These are phyloP conservation scores for Phyllostachys edulis DNA, from an alignment of 176 grass and related monocot genomes.

Conservation along the genomic window DNA sequence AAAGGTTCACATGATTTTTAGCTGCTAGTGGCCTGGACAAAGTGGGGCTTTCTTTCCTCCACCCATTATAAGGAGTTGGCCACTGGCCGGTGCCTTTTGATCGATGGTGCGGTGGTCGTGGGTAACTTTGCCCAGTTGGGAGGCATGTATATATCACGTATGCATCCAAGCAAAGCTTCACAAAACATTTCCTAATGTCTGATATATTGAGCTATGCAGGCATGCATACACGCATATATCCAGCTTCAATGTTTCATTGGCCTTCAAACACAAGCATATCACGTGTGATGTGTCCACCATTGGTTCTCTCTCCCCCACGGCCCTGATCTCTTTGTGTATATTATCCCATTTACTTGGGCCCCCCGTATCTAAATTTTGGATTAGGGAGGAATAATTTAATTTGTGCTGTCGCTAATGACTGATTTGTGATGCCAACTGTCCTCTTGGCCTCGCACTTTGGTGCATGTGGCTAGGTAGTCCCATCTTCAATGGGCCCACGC, in stretches of 20 bases:
- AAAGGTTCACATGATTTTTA: constrained; percentile 39
- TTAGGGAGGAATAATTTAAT: constrained; percentile 1
- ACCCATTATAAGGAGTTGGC: constrained; percentile 12
- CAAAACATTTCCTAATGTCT: neutral
- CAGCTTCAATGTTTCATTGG: neutral
- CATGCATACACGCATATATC: neutral
- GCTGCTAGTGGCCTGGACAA: constrained; percentile 15
- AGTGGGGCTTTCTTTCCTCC: constrained; percentile 8
- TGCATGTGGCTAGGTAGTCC: neutral
- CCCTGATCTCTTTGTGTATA: neutral
- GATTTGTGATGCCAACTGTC: constrained; percentile 29
- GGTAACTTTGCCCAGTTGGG: constrained; percentile 19
- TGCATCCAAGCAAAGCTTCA: neutral
- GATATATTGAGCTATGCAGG: neutral
- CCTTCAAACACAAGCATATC: constrained; percentile 31
- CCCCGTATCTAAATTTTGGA: neutral
- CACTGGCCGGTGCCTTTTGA: constrained; percentile 20
- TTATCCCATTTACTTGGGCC: neutral
- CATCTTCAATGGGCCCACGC: constrained; percentile 14
- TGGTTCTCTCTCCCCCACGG: neutral
- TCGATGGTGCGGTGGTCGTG: neutral
- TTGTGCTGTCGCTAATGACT: constrained; percentile 30
- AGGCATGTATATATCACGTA: constrained; percentile 24
- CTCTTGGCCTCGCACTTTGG: neutral
- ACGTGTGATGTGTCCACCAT: neutral